Evolutionary conservation across 192 early-diverging fungal species (phyloP), one percentile per base, ranked within the genome.

Genomic region (Coemansia sp.): DNA sequence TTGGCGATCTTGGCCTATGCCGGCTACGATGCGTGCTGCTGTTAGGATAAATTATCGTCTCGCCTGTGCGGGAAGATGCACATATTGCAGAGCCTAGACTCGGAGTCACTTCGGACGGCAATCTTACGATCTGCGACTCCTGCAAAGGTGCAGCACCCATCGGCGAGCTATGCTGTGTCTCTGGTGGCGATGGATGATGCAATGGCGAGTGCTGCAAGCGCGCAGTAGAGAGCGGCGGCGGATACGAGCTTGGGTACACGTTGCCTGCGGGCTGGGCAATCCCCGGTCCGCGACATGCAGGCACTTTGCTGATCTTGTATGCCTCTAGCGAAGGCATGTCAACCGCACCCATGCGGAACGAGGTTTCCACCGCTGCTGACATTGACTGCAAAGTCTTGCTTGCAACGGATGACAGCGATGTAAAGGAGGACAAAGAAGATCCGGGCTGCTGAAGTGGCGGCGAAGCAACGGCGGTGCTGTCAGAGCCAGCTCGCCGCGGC

Each of bases 141-240:
- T 68, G 64, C n/a, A 66, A 51, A 1, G 72, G 50, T 20, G 29
- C 51, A 19, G 66, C 27, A 9, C 57, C 54, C 5, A 39, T 59
- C 5, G 78, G 72, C 51, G 72, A 69, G 78, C 42, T 75, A 25
- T 75, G 32, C 23, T 75, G 65, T 4, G 69, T 72, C 55, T 56
- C 55, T 5, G 78, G 78, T 31, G 78, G 72, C 19, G 78, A 74
- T 27, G 64, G 64, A n/a, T 66, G 67, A 22, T 70, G 76, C 19
- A 54, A 32, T 23, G 54, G 36, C 42, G 67, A 54, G 14, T 61
- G 51, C 61, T 64, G 72, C 27, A 68, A 67, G 64, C 77, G 77
- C 22, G 72, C 58, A 14, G 72, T 61, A 4, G 72, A 80, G 31
- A 75, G 36, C 42, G 72, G 77, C 57, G 72, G 77, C 11, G 68